Evolutionary conservation across 2,329 filamentous ascomycete genomes (phyloP), one percentile per base, ranked within the genome.

Genomic region (Huntiella moniliformis): DNA sequence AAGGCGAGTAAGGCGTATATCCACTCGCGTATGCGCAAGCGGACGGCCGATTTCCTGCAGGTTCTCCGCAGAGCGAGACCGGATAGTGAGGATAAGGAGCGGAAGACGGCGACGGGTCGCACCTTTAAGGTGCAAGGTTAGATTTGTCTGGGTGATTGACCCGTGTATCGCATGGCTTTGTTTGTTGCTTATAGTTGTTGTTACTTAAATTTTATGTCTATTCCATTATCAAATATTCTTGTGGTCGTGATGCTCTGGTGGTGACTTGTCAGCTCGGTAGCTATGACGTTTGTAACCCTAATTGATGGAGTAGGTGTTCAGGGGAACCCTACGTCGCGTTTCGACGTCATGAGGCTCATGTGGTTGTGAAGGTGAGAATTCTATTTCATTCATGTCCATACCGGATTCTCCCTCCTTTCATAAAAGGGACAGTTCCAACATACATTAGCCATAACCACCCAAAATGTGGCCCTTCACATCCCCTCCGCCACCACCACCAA

Each of bases 1-100:
- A 98, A 98, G 67, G 92, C 91, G 28, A 95, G 87, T 52, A 98
- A 98, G 71, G 91, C 92, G 45, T 98, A 95, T 59, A 98, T 98
- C 53, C 91, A 98, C 71, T 92, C 87, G 32, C 77, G 92, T 57
- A 98, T 98, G 91, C 79, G 91, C 60, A 84, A 88, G 68, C 77
- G 91, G 61, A 98, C 92, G 7, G 91, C 91, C 42, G 92, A 98
- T 62, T 98, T 98, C 68, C 76, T 98, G 48, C 92, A 98, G 74
- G 84, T 98, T n/a, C 73, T 98, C 53, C 88, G 92, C 60, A 77
- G 92, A 66, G 91, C 91, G 50, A 75, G 91, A 56, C 92, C 91
- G 38, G 91, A 98, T 61, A 86, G 80, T 56, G 88, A 96, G 63
- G 91, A 96, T 64, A 88, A 88, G 67, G 92, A 98, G 66, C 79